Base-by-base conservation (phyloP, 1,139 yeast genomes). In the Kodamaea ohmeri region DNA sequence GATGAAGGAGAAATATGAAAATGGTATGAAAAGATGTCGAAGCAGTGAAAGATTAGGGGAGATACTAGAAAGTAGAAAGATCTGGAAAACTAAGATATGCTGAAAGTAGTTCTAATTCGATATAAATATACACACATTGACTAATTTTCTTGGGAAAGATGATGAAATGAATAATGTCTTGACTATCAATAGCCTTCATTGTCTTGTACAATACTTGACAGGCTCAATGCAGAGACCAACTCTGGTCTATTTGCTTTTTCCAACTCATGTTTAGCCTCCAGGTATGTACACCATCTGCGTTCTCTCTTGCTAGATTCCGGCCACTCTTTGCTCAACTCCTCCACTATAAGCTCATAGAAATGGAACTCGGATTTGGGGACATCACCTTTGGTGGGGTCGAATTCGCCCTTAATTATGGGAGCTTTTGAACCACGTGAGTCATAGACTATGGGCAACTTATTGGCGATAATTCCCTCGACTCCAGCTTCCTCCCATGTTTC, bases 401-500 rank as follows among this genome's bases (percentile, higher is more conserved):
- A 70, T 5, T 69, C 78, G 18, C 66, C 64, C 32, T 60, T 62
- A 59, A 66, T 41, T 6, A 66, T 55, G 2, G 86, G 83, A 3
- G 78, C 74, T 58, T 80, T 76, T 27, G 74, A 68, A 6, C 88
- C 88, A 41, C 95, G 60, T 51, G 73, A 67, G 53, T 88, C 96
- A 37, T 72, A 73, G 18, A 86, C 82, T 1, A 74, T 66, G 0
- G 92, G 95, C 32, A 90, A 62, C 43, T 69, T 70, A 34, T 54
- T 50, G 2, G 67, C 50, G 11, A 88, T 71, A 13, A 58, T 64
- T 4, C 96, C 96, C 30, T 75, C 75, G 20, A 84, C 86, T 0
- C 98, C 98, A 0, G 96, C 95, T 60, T 92, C 99, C 60, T 92
- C 98, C 98, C 98, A 92, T 0, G 96, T 86, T 58, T 92, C 98